Conservation (phyloP, 768 basidiomycete species). For the Amanita brunnescens region DNA sequence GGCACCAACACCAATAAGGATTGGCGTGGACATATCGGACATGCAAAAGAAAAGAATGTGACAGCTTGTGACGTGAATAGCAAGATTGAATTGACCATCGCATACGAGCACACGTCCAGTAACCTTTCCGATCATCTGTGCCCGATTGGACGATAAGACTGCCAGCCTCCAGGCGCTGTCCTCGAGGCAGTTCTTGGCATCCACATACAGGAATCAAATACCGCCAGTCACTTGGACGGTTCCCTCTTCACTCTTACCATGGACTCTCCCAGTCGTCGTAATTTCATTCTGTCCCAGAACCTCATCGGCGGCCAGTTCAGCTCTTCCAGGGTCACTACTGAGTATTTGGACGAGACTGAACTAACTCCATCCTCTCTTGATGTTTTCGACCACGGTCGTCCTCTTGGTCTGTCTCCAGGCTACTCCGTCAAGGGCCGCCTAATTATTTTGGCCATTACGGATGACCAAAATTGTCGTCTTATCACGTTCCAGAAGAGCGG, state of each 20-base stretch:
- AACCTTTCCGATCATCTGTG: background rate
- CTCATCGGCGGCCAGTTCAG: background rate
- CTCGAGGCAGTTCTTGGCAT: background rate
- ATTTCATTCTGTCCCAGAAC: slow-evolving; percentile 1
- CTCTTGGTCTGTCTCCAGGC: slow-evolving; percentile 44
- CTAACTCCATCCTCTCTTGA: slow-evolving; percentile 10
- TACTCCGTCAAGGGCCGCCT: slow-evolving; percentile 35
- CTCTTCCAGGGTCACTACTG: background rate
- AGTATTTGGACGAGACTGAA: background rate
- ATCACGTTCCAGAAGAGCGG: slow-evolving; percentile 21
- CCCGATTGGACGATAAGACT: background rate
- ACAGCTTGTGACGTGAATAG: background rate
- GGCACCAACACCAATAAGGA: slow-evolving; percentile 70
- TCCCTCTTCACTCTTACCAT: background rate
- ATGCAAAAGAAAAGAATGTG: background rate
- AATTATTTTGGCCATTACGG: slow-evolving; percentile 37
- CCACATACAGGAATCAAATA: too few relatives aligned
- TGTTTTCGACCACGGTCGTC: slow-evolving; percentile 25
- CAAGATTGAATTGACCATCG: too few relatives aligned
- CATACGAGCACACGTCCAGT: too few relatives aligned
- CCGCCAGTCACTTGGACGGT: background rate
- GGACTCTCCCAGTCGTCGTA: background rate
- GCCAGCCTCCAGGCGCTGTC: background rate
- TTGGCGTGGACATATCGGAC: slow-evolving; percentile 61
- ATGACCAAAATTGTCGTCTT: slow-evolving; percentile 26